A percentile compares a stretch with the other conserved stretches of the same genome.
Conservation (phyloP, 2,329 filamentous ascomycete genomes). For the Epichloe bromicola region DNA sequence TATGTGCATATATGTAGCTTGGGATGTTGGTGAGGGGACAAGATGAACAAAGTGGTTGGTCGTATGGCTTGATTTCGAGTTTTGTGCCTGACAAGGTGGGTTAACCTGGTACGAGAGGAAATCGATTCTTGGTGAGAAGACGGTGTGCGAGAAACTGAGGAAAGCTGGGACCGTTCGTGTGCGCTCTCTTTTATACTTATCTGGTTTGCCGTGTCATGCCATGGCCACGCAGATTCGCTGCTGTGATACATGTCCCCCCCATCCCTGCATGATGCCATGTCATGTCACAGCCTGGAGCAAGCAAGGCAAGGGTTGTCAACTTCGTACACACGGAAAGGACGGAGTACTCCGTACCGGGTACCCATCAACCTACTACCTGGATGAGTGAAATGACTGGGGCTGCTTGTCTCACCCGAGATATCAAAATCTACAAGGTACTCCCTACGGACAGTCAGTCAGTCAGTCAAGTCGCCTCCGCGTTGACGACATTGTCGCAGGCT, state of each 20-base stretch:
- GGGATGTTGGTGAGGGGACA: background rate
- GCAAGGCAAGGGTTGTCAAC: background rate
- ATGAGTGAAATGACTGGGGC: background rate
- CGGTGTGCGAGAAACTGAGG: background rate
- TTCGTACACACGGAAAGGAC: background rate
- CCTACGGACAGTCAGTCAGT: too few relatives aligned
- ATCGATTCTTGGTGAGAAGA: background rate
- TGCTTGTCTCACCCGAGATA: background rate
- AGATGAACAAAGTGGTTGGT: too few relatives aligned
- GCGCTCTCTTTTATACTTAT: background rate
- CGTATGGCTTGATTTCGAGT: background rate
- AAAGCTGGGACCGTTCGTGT: background rate
- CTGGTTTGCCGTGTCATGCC: background rate
- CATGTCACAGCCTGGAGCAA: background rate
- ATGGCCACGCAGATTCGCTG: background rate
- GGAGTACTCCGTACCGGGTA: too few relatives aligned
- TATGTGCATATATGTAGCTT: background rate
- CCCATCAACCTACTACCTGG: background rate
- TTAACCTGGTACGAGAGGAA: background rate
- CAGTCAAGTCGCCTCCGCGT: background rate
- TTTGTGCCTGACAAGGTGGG: background rate
- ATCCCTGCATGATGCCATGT: background rate
- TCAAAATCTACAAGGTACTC: too few relatives aligned
- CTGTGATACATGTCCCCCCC: background rate
- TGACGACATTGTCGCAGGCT: slow-evolving; percentile 2